These are phyloP conservation scores for Westerdykella sp. DNA, from an alignment of 2,329 filamentous ascomycete genomes.

Conservation along the genomic window DNA sequence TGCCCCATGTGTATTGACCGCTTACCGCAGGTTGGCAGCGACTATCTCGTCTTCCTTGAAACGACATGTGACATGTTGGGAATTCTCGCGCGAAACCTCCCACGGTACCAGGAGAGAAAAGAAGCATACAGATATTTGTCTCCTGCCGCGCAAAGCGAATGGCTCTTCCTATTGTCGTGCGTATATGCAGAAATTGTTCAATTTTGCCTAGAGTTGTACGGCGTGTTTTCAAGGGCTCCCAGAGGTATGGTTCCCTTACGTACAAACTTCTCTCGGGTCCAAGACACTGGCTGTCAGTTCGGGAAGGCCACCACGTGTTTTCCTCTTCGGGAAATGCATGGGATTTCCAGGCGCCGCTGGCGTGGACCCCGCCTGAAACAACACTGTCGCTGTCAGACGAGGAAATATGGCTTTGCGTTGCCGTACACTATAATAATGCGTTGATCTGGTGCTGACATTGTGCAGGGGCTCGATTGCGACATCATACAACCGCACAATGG, in stretches of 20 bases:
- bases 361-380: no score
- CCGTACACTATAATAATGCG: background rate
- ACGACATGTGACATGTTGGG: constrained; percentile 23
- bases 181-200: constrained; percentile 24
- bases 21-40: constrained; percentile 13
- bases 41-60: constrained; percentile 17
- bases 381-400: no score
- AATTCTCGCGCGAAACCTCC: constrained; percentile 15
- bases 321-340: no score
- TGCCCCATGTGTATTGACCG: no score
- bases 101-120: constrained; percentile 20
- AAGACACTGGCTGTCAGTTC: no score
- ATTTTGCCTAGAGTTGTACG: constrained; percentile 21
- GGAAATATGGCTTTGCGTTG: no score
- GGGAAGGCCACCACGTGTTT: no score
- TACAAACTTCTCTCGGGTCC: constrained; percentile 5
- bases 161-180: constrained; percentile 18
- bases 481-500: constrained; percentile 16
- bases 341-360: no score
- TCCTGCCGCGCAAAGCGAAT: constrained; percentile 6
- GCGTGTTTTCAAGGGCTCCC: constrained; percentile 17
- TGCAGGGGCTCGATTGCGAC: constrained; percentile 17
- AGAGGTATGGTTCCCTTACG: constrained; percentile 18
- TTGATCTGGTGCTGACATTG: constrained; percentile 12
- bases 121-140: constrained; percentile 9